Percentiles rank a stretch among this genome's conserved stretches.
These are phyloP conservation scores for Ajuga chamaepitys DNA, from an alignment of 257 asterid genomes.

Conservation along the genomic window DNA sequence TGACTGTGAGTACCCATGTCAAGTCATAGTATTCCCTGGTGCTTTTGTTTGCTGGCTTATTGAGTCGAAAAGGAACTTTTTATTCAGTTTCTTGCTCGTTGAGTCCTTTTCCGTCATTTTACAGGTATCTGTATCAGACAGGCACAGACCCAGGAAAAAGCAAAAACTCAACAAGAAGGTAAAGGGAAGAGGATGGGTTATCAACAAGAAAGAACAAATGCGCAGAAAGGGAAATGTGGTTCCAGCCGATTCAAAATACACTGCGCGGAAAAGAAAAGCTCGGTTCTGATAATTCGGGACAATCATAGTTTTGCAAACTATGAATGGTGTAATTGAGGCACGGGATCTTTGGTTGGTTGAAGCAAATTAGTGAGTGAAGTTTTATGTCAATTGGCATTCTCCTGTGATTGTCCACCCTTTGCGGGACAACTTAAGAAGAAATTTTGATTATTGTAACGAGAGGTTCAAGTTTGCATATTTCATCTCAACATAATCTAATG, in stretches of 20 bases:
- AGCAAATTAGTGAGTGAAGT: no score
- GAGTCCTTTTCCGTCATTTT: background rate
- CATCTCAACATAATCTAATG: no score
- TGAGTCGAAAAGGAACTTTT: background rate
- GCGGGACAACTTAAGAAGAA: no score
- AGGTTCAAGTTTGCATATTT: no score
- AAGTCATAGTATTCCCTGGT: background rate
- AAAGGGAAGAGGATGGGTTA: conserved; percentile 78
- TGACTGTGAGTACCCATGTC: conserved; percentile 37
- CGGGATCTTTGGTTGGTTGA: no score
- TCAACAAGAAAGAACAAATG: conserved; percentile 68
- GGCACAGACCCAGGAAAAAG: conserved; percentile 75
- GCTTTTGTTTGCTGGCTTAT: background rate
- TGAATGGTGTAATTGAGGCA: no score
- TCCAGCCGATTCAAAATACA: conserved; percentile 71
- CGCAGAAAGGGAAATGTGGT: conserved; percentile 70
- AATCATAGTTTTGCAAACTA: no score
- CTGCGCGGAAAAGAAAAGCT: conserved; percentile 85
- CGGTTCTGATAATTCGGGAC: conserved; percentile 36
- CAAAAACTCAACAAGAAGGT: conserved; percentile 68
- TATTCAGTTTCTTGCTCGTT: background rate
- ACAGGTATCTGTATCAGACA: conserved; percentile 68
- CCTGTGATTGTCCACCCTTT: no score
- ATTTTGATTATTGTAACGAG: no score
- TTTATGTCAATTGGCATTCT: no score